Conservation (phyloP, 2,329 filamentous ascomycete species). For the Apiospora hydei region DNA sequence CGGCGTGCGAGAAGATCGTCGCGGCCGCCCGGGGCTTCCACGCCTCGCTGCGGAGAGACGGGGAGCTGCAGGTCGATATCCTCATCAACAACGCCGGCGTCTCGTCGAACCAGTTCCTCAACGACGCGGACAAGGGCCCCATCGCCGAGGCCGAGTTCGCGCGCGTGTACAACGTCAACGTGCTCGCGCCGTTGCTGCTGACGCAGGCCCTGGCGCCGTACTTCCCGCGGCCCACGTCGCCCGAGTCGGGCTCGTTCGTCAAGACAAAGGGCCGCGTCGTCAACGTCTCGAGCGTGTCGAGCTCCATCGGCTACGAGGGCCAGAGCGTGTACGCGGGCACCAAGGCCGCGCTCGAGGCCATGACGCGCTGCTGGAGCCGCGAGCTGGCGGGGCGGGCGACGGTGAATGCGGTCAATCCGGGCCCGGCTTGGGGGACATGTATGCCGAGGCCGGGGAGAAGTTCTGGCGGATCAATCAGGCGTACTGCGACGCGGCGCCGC, state of each 20-base stretch:
- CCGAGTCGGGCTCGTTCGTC: not conserved
- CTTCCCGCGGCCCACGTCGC: slow-evolving; percentile 33
- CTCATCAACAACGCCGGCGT: slow-evolving; percentile 73
- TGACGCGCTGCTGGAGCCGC: slow-evolving; percentile 37
- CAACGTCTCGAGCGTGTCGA: slow-evolving; percentile 37
- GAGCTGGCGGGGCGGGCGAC: slow-evolving; percentile 36
- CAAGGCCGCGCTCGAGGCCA: slow-evolving; percentile 40
- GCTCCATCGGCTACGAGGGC: slow-evolving; percentile 35
- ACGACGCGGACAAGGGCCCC: slow-evolving; percentile 44
- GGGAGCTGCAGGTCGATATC: slow-evolving; percentile 62
- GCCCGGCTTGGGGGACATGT: slow-evolving; percentile 34
- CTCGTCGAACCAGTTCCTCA: slow-evolving; percentile 58
- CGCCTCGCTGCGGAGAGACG: not conserved
- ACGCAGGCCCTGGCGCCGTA: slow-evolving; percentile 36
- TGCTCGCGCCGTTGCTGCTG: slow-evolving; percentile 43
- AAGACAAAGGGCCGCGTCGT: slow-evolving; percentile 36
- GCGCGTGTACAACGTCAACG: slow-evolving; percentile 69
- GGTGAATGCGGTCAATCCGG: slow-evolving; percentile 40
- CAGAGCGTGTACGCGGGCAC: slow-evolving; percentile 38
- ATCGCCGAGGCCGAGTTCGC: slow-evolving; percentile 64
- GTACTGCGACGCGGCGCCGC: slow-evolving; percentile 28
- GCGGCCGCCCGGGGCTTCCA: slow-evolving; percentile 29
- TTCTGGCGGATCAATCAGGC: slow-evolving; percentile 30
- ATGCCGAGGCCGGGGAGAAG: slow-evolving; percentile 24
- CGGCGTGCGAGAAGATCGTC: slow-evolving; percentile 26